A percentile compares a stretch with the other conserved stretches of the same genome.
Conservation (phyloP, 2,329 filamentous ascomycete genomes). For the Penicillium sp. region DNA sequence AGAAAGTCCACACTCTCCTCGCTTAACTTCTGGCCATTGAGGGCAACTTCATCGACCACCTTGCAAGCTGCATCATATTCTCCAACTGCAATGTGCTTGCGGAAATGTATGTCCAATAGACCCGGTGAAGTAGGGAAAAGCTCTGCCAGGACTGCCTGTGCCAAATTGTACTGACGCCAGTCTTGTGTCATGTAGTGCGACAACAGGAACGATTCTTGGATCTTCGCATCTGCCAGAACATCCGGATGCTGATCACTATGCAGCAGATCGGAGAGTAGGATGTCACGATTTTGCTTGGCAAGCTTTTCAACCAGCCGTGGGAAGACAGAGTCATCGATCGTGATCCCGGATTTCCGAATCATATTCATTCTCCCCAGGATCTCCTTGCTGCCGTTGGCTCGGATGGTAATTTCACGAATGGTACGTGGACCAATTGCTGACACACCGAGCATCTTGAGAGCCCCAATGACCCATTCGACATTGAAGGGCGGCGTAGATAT, state of each 20-base stretch:
- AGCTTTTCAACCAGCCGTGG: slow-evolving; percentile 68
- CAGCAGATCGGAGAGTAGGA: slow-evolving; percentile 57
- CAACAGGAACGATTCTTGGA: slow-evolving; percentile 60
- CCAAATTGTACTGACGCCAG: slow-evolving; percentile 58
- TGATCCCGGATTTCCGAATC: slow-evolving; percentile 66
- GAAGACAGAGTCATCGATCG: slow-evolving; percentile 66
- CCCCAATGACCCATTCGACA: slow-evolving; percentile 71
- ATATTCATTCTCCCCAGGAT: slow-evolving; percentile 64
- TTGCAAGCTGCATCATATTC: slow-evolving; percentile 36
- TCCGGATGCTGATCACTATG: slow-evolving; percentile 69
- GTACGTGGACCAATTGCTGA: slow-evolving; percentile 74
- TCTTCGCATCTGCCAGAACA: slow-evolving; percentile 58
- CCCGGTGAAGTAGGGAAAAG: slow-evolving; percentile 35
- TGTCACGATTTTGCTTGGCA: slow-evolving; percentile 59
- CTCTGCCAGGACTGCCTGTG: slow-evolving; percentile 57
- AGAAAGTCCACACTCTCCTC: slow-evolving; percentile 50
- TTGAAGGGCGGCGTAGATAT: slow-evolving; percentile 78
- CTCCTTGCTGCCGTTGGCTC: slow-evolving; percentile 61
- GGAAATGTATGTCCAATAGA: slow-evolving; percentile 45
- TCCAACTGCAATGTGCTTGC: slow-evolving; percentile 40
- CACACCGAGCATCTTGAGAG: slow-evolving; percentile 72
- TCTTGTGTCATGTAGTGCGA: slow-evolving; percentile 58
- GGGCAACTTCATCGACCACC: slow-evolving; percentile 56
- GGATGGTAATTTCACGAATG: slow-evolving; percentile 74
- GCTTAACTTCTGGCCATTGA: slow-evolving; percentile 47